Base-by-base conservation (phyloP, 768 basidiomycete species). In the Pleurotus sapidus region DNA sequence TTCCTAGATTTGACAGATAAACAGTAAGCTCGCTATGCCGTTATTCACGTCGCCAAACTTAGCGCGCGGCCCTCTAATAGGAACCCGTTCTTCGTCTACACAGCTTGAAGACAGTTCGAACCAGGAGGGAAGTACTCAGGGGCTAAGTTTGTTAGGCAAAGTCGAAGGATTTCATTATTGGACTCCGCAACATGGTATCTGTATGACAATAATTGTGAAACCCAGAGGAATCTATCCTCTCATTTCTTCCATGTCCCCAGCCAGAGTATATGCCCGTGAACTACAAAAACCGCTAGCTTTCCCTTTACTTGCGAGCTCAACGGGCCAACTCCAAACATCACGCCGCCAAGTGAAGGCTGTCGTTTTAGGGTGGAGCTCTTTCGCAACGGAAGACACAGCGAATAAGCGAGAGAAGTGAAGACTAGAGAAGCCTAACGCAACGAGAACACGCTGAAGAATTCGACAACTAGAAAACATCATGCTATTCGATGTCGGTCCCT, bases 1-100 rank as follows among this genome's bases (percentile, higher is more conserved):
- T 87, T 88, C 66, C 71, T 79, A 23, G 85, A 88, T 65, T 61
- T 85, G 55, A 86, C 85, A 3, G 85, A 87, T 67, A 82, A 79
- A 63, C 80, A 84, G 82, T 86, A 58, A 67, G 83, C 72, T 47
- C 17, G 8, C 20, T 25, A 23, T 37, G 25, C 3, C 23, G 30
- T 53, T 46, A 14, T 49, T 18, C 25, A 23, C 51, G 37, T 48
- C 15, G 42, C 23, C 24, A 40, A 42, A 46, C 47, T 53, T 39
- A 60, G 55, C 47, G 57, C 48, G 27, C 47, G 30, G 17, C 49
- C 46, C 11, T n/a, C 1, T n/a, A 34, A 18, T 59, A 84, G 83
- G 69, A 87, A 86, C 61, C 67, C 78, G 15, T 86, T 77, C 66
- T 86, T 86, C 60, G 73, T 83, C 5, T 85, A 86, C 61, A 84